Evolutionary conservation across 768 basidiomycete genomes (phyloP).

Genomic region (Suillus discolor): DNA sequence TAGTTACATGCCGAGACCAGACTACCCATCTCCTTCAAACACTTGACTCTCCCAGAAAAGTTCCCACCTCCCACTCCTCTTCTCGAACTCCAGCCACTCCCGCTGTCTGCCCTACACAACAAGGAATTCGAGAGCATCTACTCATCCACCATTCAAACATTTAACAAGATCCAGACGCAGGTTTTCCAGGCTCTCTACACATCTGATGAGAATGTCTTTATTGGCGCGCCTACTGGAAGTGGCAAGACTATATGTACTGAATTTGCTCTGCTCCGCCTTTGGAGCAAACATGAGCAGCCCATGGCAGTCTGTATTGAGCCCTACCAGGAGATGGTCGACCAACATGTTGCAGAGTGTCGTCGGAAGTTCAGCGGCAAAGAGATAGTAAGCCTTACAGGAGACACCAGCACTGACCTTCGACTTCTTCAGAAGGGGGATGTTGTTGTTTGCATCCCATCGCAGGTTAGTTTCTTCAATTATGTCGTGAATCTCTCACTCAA

Average conservation of each 20-base stretch:
- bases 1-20: constrained; percentile 97
- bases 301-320: constrained; percentile 96
- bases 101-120: constrained; percentile 91
- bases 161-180: constrained; percentile 99
- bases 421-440: constrained; percentile 90
- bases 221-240: constrained; percentile 95
- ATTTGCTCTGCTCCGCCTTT: constrained; percentile 91
- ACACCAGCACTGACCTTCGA: constrained; percentile 89
- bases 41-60: constrained; percentile 95
- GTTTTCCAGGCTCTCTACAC: constrained; percentile 98
- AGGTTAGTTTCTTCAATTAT: constrained; percentile 49
- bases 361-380: constrained; percentile 92
- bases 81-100: constrained; percentile 89
- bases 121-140: constrained; percentile 90
- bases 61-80: constrained; percentile 93
- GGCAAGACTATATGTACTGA: constrained; percentile 98
- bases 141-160: constrained; percentile 73
- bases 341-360: constrained; percentile 86
- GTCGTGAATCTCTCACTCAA: constrained; percentile 7
- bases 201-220: constrained; percentile 94
- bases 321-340: constrained; percentile 96
- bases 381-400: constrained; percentile 91
- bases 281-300: constrained; percentile 82
- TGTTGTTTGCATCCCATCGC: constrained; percentile 90
- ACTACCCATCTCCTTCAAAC: constrained; percentile 95